Conservation (phyloP, 257 asterid species). For the Jaltomata sinuosa region DNA sequence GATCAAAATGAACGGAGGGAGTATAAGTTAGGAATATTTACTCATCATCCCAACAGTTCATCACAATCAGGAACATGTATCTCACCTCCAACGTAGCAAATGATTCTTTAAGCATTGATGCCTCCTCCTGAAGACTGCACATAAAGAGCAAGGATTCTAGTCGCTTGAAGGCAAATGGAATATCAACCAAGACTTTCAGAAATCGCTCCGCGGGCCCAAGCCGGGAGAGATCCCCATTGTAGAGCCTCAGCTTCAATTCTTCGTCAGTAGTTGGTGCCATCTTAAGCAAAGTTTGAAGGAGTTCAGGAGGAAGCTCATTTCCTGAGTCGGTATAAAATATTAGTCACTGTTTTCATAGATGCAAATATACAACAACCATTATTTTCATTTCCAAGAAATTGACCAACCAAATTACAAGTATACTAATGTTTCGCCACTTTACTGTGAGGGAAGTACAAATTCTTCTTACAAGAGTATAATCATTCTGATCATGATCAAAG, state of each 20-base stretch:
- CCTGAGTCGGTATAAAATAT: slow-evolving; percentile 40
- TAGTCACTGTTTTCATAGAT: neutral
- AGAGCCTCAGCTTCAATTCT: slow-evolving; percentile 76
- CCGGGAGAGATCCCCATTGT: slow-evolving; percentile 64
- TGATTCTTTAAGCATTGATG: slow-evolving; percentile 40
- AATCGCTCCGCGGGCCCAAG: slow-evolving; percentile 83
- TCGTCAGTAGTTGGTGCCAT: slow-evolving; percentile 91
- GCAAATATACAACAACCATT: neutral
- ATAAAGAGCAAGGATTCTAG: slow-evolving; percentile 60
- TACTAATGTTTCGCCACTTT: neutral
- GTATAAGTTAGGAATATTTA: neutral
- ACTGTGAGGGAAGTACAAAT: neutral
- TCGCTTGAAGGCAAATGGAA: slow-evolving; percentile 80
- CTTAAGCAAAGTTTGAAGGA: slow-evolving; percentile 60
- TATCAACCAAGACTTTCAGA: slow-evolving; percentile 67
- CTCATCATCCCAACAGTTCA: neutral
- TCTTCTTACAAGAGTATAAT: neutral
- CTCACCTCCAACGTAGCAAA: slow-evolving; percentile 69
- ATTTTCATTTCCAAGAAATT: slow-evolving; percentile 5
- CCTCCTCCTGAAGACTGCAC: slow-evolving; percentile 75
- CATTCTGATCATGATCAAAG: neutral
- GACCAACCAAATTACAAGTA: neutral
- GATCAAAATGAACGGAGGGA: neutral
- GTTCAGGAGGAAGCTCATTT: slow-evolving; percentile 81
- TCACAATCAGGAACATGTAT: neutral